phyloP scores from a whole-genome alignment of 2,329 filamentous ascomycete species.

The Beauveria pseudobassiana region DNA sequence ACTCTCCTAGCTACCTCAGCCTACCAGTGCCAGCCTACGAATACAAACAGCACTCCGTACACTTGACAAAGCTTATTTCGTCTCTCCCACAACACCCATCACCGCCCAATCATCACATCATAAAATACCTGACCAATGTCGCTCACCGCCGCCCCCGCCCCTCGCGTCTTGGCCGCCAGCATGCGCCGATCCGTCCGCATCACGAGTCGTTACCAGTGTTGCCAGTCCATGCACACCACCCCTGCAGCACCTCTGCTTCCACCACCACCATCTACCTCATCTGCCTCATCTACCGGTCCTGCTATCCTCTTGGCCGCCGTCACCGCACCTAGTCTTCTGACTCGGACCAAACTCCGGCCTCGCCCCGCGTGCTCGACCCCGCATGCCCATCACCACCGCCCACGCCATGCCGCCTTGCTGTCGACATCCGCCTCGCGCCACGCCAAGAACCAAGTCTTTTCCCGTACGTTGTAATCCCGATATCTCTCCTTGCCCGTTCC shows the following conservation, averaged over 20 bases:
- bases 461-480: slow-evolving; percentile 21
- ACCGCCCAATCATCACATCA: no score
- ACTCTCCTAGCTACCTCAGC: no score
- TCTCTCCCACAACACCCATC: no score
- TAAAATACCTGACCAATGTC: background rate
- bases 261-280: background rate
- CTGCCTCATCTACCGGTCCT: background rate
- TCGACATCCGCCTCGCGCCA: slow-evolving; percentile 18
- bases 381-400: background rate
- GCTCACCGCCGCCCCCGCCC: background rate
- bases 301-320: background rate
- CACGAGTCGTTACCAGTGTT: background rate
- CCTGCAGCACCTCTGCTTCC: background rate
- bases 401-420: slow-evolving; percentile 13
- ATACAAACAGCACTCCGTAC: no score
- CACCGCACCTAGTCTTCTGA: background rate
- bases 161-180: background rate
- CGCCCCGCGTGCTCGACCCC: background rate
- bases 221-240: background rate
- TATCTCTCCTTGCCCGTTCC: background rate
- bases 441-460: slow-evolving; percentile 25
- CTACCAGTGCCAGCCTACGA: no score
- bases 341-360: background rate
- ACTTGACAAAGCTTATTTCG: no score
- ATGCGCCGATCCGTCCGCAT: background rate